Evolutionary conservation across 306 rosid genomes (phyloP).

Genomic region (Pueraria montana): DNA sequence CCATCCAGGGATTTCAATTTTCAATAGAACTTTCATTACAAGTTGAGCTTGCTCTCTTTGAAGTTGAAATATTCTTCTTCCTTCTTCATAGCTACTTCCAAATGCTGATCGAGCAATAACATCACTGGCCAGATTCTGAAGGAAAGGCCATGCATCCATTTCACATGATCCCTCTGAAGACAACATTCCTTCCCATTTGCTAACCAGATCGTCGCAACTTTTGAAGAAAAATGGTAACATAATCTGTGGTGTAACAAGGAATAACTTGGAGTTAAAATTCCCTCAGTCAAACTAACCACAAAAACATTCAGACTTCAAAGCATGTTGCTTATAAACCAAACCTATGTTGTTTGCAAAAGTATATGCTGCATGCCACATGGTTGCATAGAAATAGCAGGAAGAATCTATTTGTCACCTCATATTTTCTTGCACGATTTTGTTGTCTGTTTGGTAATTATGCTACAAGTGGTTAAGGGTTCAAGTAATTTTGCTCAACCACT

Average conservation of each 20-base stretch:
- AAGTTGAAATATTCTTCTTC: too few species aligned
- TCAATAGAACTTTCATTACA: too few species aligned
- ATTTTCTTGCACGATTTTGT: background rate
- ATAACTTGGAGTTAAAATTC: slow-evolving; percentile 1
- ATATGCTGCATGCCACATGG: background rate
- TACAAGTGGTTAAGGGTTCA: background rate
- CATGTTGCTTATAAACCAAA: background rate
- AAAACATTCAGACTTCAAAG: background rate
- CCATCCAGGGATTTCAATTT: slow-evolving; percentile 69
- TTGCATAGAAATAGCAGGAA: background rate
- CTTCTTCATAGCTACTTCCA: too few species aligned
- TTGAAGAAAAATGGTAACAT: slow-evolving; percentile 49
- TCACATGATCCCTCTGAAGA: slow-evolving; percentile 52
- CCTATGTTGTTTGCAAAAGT: background rate
- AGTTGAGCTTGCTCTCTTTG: too few species aligned
- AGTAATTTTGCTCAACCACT: background rate
- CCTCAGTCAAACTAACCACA: background rate
- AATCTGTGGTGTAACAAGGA: slow-evolving; percentile 36
- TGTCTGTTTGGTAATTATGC: background rate
- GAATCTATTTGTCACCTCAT: background rate
- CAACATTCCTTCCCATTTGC: slow-evolving; percentile 56
- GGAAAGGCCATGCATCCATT: slow-evolving; percentile 47
- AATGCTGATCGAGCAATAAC: too few species aligned
- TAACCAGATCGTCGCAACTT: slow-evolving; percentile 55
- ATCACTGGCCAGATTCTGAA: slow-evolving; percentile 44